Base-by-base conservation (phyloP, 2,329 filamentous ascomycete genomes). In the Aspergillus costaricaensis region DNA sequence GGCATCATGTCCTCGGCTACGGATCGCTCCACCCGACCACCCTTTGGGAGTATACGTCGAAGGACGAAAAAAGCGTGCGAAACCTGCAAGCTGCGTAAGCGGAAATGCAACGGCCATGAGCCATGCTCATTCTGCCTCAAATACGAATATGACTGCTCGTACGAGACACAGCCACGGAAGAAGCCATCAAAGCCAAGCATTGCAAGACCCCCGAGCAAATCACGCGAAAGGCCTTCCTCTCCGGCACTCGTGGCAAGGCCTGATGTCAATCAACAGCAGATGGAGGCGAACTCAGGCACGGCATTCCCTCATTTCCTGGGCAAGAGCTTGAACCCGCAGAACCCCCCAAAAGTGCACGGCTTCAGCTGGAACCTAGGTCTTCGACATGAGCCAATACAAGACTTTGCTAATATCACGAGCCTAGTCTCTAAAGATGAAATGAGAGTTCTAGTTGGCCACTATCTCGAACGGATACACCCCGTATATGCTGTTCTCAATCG, bases 201-300 rank as follows among this genome's bases (percentile, higher is more conserved):
- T 44, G 10, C 41, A 14, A 14, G 19, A 1, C 12, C 19, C 3
- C 14, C 19, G 17, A 6, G 7, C 8, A 44, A 21, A 7, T 7
- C 14, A 7, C 19, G 19, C 6, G 41, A 44, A 44, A 23, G 19
- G 10, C 4, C 41, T 14, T 23, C 19, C 19, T 44, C 41, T 2
- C 19, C 41, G 4, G 41, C n/a, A 14, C 41, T 44, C 7, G 41
- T 10, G 12, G 17, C 19, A 44, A 44, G 41, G 10, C 19, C 41
- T 14, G n/a, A 61, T 58, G 53, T 57, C 27, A 55, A 59, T 17
- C 61, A 65, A 36, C 55, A 60, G 30, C 55, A 43, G n/a, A 60
- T 85, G 8, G 82, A 85, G 62, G 83, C 82, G 23, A 86, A 86
- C 62, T 85, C 83, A 0, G 83, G 82, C 0, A 81, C 84, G 0